Evolutionary conservation across 257 asterid genomes (phyloP).

Genomic region (Solanum etuberosum): DNA sequence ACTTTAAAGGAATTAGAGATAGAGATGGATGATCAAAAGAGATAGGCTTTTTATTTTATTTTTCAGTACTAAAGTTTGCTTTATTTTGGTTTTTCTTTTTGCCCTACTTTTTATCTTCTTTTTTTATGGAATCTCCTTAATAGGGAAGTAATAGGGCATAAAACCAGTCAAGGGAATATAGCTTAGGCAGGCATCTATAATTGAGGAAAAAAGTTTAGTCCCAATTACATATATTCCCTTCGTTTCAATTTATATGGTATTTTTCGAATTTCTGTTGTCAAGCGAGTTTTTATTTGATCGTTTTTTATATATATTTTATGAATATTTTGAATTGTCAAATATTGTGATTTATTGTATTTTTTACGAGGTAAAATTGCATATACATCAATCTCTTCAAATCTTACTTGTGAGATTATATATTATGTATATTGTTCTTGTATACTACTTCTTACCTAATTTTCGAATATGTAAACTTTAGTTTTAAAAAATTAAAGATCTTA

Average conservation of each 20-base stretch:
- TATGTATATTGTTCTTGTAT: too few relatives aligned
- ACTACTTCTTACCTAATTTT: neutral
- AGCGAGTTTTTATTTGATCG: neutral
- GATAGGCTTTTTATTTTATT: slow-evolving; percentile 20
- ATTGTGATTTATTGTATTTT: neutral
- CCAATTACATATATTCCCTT: neutral
- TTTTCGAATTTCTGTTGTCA: neutral
- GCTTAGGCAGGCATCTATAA: slow-evolving; percentile 27
- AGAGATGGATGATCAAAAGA: neutral
- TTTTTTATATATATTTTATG: neutral
- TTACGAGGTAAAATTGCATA: neutral
- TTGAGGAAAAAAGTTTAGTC: neutral
- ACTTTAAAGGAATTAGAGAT: slow-evolving; percentile 10
- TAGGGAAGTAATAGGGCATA: slow-evolving; percentile 12
- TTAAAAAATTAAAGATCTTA: neutral
- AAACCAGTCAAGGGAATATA: slow-evolving; percentile 29
- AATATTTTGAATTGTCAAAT: neutral
- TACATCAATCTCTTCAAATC: too few relatives aligned
- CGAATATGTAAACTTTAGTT: neutral
- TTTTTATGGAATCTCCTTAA: neutral
- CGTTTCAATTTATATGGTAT: neutral
- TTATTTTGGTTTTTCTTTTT: slow-evolving; percentile 38
- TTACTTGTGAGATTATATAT: neutral
- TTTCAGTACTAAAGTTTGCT: slow-evolving; percentile 24
- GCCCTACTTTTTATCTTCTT: neutral